Evolutionary conservation across 2,329 filamentous ascomycete genomes (phyloP).

Genomic region (Emericellopsis cladophorae): DNA sequence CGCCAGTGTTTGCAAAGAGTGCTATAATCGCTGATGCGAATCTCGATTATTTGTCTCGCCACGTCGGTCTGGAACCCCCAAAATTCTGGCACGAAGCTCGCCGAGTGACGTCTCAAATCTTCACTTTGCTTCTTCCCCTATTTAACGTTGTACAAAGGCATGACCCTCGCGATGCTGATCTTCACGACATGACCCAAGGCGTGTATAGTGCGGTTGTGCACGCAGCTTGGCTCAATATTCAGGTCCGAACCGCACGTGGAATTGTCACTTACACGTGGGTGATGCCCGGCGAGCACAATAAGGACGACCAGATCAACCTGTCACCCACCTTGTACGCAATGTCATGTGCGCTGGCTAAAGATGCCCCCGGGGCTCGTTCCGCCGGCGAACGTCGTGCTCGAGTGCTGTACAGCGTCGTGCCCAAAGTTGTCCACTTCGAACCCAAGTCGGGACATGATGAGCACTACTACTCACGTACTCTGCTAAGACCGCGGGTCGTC

Average conservation of each 20-base stretch:
- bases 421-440: conserved; percentile 11
- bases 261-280: conserved; percentile 14
- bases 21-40: conserved; percentile 12
- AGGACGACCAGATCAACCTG: conserved; percentile 9
- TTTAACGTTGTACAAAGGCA: conserved; percentile 7
- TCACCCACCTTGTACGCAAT: conserved; percentile 1
- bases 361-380: too few relatives aligned
- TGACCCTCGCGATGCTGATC: background rate
- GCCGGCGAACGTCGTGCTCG: too few relatives aligned
- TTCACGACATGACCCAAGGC: conserved; percentile 7
- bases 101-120: conserved; percentile 9
- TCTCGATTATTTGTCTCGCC: conserved; percentile 8
- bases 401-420: conserved; percentile 7
- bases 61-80: conserved; percentile 8
- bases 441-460: conserved; percentile 5
- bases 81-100: conserved; percentile 18
- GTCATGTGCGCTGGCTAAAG: too few relatives aligned
- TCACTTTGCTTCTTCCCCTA: conserved; percentile 11
- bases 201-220: conserved; percentile 16
- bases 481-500: conserved; percentile 12
- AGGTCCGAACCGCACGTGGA: conserved; percentile 10
- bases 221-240: conserved; percentile 17
- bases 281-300: conserved; percentile 13
- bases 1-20: conserved; percentile 16
- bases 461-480: conserved; percentile 4